Conservation (phyloP, 352 stramenopile genomes). For the Bremia lactucae region DNA sequence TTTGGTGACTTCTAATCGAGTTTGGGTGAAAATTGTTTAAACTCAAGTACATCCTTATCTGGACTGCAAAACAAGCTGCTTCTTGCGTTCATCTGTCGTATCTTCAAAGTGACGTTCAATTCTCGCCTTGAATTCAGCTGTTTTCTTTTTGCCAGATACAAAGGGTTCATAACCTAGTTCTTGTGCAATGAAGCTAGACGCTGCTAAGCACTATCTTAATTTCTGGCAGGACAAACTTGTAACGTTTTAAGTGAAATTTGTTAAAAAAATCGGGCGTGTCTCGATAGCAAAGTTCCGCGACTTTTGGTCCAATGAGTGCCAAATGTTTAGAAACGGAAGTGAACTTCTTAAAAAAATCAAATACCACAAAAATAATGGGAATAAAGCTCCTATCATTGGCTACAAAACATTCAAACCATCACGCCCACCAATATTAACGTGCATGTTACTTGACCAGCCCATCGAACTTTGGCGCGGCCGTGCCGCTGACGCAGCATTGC, state of each 20-base stretch:
- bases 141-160: conserved; percentile 86
- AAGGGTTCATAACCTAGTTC: conserved; percentile 89
- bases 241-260: too few relatives aligned
- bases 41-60: conserved; percentile 58
- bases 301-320: too few relatives aligned
- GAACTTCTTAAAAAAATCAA: too few relatives aligned
- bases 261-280: too few relatives aligned
- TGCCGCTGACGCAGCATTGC: conserved; percentile 29
- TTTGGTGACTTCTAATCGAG: conserved; percentile 71
- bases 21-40: conserved; percentile 64
- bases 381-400: conserved; percentile 10
- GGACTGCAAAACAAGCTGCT: conserved; percentile 57
- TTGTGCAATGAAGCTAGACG: conserved; percentile 79
- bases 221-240: too few relatives aligned
- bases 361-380: too few relatives aligned
- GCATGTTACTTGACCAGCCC: conserved; percentile 63
- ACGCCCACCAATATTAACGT: conserved; percentile 10
- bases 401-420: conserved; percentile 14
- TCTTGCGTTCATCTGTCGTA: conserved; percentile 70
- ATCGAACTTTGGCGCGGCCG: conserved; percentile 56
- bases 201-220: background rate
- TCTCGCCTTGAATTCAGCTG: conserved; percentile 84
- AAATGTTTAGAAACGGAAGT: too few relatives aligned
- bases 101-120: conserved; percentile 64
- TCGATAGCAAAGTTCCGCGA: too few relatives aligned